Evolutionary conservation across 2,329 filamentous ascomycete species (phyloP), one percentile per base, ranked within the genome.

Genomic region (Calycina marina): DNA sequence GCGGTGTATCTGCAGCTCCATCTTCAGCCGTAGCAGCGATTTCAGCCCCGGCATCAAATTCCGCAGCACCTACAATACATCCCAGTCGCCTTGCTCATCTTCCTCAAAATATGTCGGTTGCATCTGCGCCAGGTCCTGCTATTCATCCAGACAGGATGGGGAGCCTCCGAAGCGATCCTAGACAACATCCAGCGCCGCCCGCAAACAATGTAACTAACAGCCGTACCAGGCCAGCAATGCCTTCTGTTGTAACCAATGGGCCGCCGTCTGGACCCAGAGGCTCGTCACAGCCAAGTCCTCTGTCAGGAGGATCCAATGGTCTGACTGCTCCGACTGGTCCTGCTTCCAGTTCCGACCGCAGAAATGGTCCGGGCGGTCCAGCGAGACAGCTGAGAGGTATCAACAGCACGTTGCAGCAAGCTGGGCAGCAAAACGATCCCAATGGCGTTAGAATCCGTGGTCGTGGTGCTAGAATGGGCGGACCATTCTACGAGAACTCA

Each of bases 341-440:
- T 27, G 43, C 52, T 18, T 53, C 48, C n/a, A 38, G 42, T 16
- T 45, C 30, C n/a, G 50, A 53, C 26, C 46, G 52, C 30, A n/a
- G n/a, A n/a, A n/a, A n/a, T 3, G 43, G 37, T 27, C 25, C 36
- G 16, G 38, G 49, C 28, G 45, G 48, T 13, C 54, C 48, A 41
- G 43, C 60, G 33, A 51, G 70, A 36, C 68, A 75, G 43, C 56
- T 77, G 17, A 63, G 64, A 9, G 65, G 67, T 28, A 75, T 77
- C 37, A 72, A 74, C 42, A 71, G 55, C 39, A 69, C 63, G 22
- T 58, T 74, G 4, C 63, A 67, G 41, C 63, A 68, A 49, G 60
- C 61, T 1, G 63, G 46, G 47, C 50, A 66, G 44, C 41, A 59
- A 47, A 56, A 57, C 49, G 52, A 47, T 14, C 56, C 43, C 15